Conservation (phyloP, 2,329 filamentous ascomycete genomes). For the Daldinia eschscholtzii region DNA sequence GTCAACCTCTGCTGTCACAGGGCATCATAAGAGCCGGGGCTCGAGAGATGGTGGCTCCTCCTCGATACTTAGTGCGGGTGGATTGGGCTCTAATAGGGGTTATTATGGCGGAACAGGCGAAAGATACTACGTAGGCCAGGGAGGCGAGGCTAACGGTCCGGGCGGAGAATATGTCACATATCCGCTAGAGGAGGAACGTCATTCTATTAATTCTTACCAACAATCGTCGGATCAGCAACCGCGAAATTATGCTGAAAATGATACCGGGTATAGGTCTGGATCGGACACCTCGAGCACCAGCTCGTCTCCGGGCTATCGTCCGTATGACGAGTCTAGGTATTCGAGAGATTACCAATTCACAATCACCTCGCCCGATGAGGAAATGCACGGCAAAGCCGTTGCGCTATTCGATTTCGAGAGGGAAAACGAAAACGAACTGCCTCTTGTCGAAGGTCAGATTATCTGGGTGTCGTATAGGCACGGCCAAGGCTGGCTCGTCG, state of each 20-base stretch:
- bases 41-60: slow-evolving; percentile 56
- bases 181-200: slow-evolving; percentile 72
- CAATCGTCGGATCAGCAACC: slow-evolving; percentile 59
- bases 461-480: slow-evolving; percentile 97
- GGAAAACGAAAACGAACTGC: slow-evolving; percentile 96
- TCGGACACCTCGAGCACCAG: slow-evolving; percentile 70
- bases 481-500: slow-evolving; percentile 96
- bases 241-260: slow-evolving; percentile 59
- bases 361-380: slow-evolving; percentile 93
- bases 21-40: slow-evolving; percentile 61
- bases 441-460: slow-evolving; percentile 91
- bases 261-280: slow-evolving; percentile 65
- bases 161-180: slow-evolving; percentile 87
- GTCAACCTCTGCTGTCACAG: slow-evolving; percentile 68
- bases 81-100: slow-evolving; percentile 72
- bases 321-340: slow-evolving; percentile 81
- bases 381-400: slow-evolving; percentile 97
- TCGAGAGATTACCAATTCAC: slow-evolving; percentile 95
- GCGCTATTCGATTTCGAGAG: slow-evolving; percentile 94
- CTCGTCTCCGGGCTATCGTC: slow-evolving; percentile 69
- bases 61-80: slow-evolving; percentile 61
- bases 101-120: slow-evolving; percentile 76
- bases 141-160: slow-evolving; percentile 78
- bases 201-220: slow-evolving; percentile 65
- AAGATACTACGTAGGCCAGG: slow-evolving; percentile 79